These are phyloP conservation scores for Gentiana dahurica DNA, from an alignment of 257 asterid species.

Conservation along the genomic window DNA sequence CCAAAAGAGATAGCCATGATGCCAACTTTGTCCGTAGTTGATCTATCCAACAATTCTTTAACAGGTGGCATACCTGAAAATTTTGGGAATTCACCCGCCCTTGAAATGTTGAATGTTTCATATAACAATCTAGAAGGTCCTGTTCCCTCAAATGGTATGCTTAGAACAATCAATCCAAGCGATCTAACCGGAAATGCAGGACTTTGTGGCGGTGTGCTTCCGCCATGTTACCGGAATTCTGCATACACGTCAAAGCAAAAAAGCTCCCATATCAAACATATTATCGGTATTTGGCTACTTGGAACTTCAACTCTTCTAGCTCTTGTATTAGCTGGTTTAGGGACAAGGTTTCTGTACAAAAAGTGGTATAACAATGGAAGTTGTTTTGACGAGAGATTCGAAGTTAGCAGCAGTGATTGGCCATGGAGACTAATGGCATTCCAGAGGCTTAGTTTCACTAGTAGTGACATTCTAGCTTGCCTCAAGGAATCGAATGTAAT, in stretches of 20 bases:
- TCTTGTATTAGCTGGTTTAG: slow-evolving; percentile 30
- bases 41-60: slow-evolving; percentile 64
- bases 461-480: slow-evolving; percentile 55
- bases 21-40: slow-evolving; percentile 51
- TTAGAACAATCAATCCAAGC: slow-evolving; percentile 51
- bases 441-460: slow-evolving; percentile 63
- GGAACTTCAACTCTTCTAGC: slow-evolving; percentile 40
- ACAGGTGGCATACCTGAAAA: slow-evolving; percentile 61
- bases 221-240: slow-evolving; percentile 40
- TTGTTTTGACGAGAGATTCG: slow-evolving; percentile 44
- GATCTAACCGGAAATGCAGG: slow-evolving; percentile 54
- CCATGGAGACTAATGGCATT: slow-evolving; percentile 85
- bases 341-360: slow-evolving; percentile 26
- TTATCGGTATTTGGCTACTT: slow-evolving; percentile 47
- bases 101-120: slow-evolving; percentile 56
- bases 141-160: slow-evolving; percentile 55
- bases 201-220: slow-evolving; percentile 66
- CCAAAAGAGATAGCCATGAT: slow-evolving; percentile 45
- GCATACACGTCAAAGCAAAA: slow-evolving; percentile 19
- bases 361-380: slow-evolving; percentile 43
- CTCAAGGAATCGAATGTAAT: slow-evolving; percentile 57
- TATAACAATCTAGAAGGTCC: slow-evolving; percentile 56
- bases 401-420: slow-evolving; percentile 41
- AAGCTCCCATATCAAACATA: slow-evolving; percentile 32
- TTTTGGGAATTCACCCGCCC: slow-evolving; percentile 70